These are phyloP conservation scores for Cudoniella acicularis DNA, from an alignment of 495 filamentous ascomycete species.

Conservation along the genomic window DNA sequence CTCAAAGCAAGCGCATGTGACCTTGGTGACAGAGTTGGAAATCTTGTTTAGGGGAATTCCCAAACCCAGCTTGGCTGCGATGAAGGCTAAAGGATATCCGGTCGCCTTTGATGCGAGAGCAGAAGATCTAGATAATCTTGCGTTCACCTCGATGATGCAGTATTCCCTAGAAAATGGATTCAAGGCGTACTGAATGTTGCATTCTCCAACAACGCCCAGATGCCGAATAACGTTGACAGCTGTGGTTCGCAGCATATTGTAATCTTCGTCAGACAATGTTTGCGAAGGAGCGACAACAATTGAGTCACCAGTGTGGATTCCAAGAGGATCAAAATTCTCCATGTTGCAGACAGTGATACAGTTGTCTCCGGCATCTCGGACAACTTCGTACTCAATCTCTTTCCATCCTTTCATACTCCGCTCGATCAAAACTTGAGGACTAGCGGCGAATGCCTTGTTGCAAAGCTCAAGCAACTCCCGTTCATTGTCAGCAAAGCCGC, in stretches of 20 bases:
- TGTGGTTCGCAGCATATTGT: slow-evolving; percentile 97
- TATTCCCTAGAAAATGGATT: slow-evolving; percentile 97
- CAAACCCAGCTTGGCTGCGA: slow-evolving; percentile 91
- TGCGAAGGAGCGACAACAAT: slow-evolving; percentile 98
- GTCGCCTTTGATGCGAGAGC: slow-evolving; percentile 96
- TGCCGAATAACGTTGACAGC: slow-evolving; percentile 99
- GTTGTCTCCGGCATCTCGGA: slow-evolving; percentile 93
- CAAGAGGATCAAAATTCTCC: slow-evolving; percentile 99
- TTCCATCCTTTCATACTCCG: slow-evolving; percentile 99
- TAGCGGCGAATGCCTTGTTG: slow-evolving; percentile 89
- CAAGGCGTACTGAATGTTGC: slow-evolving; percentile 97
- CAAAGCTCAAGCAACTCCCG: slow-evolving; percentile 86
- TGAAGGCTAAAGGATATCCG: slow-evolving; percentile 93
- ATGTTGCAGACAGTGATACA: slow-evolving; percentile 99
- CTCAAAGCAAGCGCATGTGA: slow-evolving; percentile 96
- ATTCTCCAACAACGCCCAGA: slow-evolving; percentile 94
- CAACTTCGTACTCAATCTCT: slow-evolving; percentile 98
- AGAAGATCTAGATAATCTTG: slow-evolving; percentile 90
- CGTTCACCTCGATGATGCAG: slow-evolving; percentile 99
- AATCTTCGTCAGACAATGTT: slow-evolving; percentile 95
- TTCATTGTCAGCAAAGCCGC: slow-evolving; percentile 92
- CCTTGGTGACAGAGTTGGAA: slow-evolving; percentile 91
- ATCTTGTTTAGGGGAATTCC: slow-evolving; percentile 96
- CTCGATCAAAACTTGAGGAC: slow-evolving; percentile 94
- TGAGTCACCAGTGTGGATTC: slow-evolving; percentile 97